phyloP scores from a whole-genome alignment of 73 alveolate genomes.

The Tetrahymena elliotti region DNA sequence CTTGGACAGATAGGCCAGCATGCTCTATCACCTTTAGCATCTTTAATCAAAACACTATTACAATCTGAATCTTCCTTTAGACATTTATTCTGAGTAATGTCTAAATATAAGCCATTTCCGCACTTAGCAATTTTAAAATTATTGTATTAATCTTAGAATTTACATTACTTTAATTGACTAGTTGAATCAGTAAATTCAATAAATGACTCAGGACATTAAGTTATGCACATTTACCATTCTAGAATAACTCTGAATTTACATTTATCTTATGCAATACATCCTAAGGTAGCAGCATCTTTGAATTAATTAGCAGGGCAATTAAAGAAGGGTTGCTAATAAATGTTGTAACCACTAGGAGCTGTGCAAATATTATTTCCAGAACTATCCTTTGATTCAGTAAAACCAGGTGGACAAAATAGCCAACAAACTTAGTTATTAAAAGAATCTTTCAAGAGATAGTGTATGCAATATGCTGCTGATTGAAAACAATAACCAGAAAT shows the following conservation, averaged over 20 bases:
- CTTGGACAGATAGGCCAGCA: background rate
- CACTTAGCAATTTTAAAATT: background rate
- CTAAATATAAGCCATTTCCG: background rate
- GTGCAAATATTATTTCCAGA: background rate
- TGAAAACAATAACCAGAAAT: background rate
- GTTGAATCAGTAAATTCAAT: background rate
- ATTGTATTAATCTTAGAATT: background rate
- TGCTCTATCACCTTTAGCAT: background rate
- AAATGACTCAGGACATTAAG: background rate
- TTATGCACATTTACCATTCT: background rate
- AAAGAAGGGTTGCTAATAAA: background rate
- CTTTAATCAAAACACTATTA: background rate
- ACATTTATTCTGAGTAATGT: background rate
- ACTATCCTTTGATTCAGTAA: background rate
- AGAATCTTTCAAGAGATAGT: background rate
- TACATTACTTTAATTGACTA: background rate
- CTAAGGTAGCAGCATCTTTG: background rate
- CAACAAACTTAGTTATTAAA: background rate
- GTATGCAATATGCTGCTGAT: background rate
- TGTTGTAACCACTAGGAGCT: background rate
- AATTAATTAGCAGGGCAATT: background rate
- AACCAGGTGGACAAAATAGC: background rate
- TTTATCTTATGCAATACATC: background rate
- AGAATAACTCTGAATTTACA: background rate
- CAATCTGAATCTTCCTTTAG: background rate